Percentiles rank a stretch among this genome's conserved stretches.
These are phyloP conservation scores for Globisporangium recalcitrans DNA, from an alignment of 352 stramenopile genomes.

Conservation along the genomic window DNA sequence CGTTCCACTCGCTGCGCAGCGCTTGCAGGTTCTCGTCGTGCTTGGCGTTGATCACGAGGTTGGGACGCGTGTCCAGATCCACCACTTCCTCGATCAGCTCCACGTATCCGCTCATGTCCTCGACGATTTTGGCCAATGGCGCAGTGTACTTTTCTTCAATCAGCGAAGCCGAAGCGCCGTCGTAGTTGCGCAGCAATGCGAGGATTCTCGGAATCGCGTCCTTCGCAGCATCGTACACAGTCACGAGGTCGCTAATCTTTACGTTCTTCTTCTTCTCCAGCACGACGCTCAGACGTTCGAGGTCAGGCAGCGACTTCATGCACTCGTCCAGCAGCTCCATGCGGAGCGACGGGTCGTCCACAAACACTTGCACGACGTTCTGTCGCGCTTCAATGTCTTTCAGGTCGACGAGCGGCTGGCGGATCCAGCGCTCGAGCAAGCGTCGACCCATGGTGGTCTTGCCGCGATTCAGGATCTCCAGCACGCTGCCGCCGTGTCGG, in stretches of 20 bases:
- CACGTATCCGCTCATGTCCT: conserved; percentile 60
- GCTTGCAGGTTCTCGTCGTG: conserved; percentile 77
- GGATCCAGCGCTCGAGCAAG: conserved; percentile 95
- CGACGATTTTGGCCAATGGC: conserved; percentile 52
- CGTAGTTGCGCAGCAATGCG: conserved; percentile 41
- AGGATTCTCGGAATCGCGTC: conserved; percentile 62
- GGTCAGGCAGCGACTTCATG: conserved; percentile 81
- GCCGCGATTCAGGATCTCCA: conserved; percentile 93
- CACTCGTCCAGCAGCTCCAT: conserved; percentile 87
- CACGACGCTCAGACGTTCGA: conserved; percentile 59
- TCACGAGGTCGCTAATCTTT: conserved; percentile 79
- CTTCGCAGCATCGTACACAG: conserved; percentile 76
- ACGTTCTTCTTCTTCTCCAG: conserved; percentile 70
- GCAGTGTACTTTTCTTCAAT: conserved; percentile 43
- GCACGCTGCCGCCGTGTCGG: conserved; percentile 77
- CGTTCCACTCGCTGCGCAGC: conserved; percentile 73
- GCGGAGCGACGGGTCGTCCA: conserved; percentile 83
- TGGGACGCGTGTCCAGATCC: conserved; percentile 74
- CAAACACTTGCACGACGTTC: conserved; percentile 89
- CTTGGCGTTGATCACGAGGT: conserved; percentile 75
- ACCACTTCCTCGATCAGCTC: conserved; percentile 81
- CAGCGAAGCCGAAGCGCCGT: conserved; percentile 30
- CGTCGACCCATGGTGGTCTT: conserved; percentile 92
- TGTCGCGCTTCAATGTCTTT: conserved; percentile 85
- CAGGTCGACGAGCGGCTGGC: conserved; percentile 92